Conservation (phyloP, 192 early-diverging fungal genomes). For the Coemansia sp. region DNA sequence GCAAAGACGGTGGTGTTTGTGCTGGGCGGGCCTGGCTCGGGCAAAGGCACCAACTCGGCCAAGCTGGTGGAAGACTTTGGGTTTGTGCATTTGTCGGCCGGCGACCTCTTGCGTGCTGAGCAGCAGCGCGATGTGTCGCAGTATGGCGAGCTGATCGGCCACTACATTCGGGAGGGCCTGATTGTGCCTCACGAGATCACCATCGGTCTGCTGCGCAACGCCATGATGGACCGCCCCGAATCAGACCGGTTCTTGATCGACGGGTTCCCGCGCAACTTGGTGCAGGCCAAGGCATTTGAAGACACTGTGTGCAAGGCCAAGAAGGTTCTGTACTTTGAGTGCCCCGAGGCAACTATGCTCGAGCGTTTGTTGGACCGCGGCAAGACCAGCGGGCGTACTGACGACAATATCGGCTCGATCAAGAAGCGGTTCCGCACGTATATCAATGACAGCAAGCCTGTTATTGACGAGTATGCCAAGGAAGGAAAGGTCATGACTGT, state of each 20-base stretch:
- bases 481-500: conserved; percentile 79
- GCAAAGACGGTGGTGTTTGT: conserved; percentile 85
- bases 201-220: conserved; percentile 84
- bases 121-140: conserved; percentile 77
- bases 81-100: conserved; percentile 95
- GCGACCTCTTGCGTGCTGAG: conserved; percentile 93
- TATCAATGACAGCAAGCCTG: conserved; percentile 83
- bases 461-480: conserved; percentile 80
- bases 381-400: conserved; percentile 87
- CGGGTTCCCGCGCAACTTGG: conserved; percentile 93
- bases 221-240: conserved; percentile 72
- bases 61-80: conserved; percentile 85
- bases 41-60: conserved; percentile 95
- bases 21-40: conserved; percentile 83
- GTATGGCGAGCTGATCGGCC: conserved; percentile 89
- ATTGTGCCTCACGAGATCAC: conserved; percentile 98
- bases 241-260: conserved; percentile 87
- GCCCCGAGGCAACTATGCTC: conserved; percentile 90
- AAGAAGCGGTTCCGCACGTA: conserved; percentile 91
- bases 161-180: conserved; percentile 87
- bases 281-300: conserved; percentile 93
- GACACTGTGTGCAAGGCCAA: conserved; percentile 73
- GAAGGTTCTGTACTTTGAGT: conserved; percentile 90
- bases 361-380: conserved; percentile 89
- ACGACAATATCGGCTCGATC: conserved; percentile 97